Base-by-base conservation (phyloP, 768 basidiomycete genomes). In the Trichaptum fuscoviolaceum region DNA sequence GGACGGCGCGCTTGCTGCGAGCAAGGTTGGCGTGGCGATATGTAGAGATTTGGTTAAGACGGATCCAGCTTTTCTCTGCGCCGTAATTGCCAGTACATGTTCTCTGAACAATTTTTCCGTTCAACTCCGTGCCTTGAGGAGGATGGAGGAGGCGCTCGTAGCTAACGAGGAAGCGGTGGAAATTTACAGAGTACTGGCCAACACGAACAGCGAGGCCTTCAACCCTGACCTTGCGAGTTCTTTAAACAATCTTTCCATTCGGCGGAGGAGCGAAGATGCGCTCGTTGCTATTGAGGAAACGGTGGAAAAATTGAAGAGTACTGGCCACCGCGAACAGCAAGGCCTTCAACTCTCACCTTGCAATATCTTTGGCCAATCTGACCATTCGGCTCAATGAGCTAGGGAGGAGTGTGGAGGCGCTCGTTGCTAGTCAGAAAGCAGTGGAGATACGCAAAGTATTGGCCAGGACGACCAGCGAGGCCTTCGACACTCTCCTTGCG, bases 1-100 rank as follows among this genome's bases (percentile, higher is more conserved):
- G 59, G 64, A 65, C 23, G 64, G 65, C 23, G 69, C 69, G 1
- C 35, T 69, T 25, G 64, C 34, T 10, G 64, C 69, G 15, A 57
- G 59, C 36, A 18, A 3, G 24, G 65, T 64, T 25, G 35, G 4
- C 2, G 60, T 62, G 23, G 65, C 26, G 3, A 26, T 66, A 12
- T 62, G 35, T 24, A 24, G 65, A 26, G 8, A 2, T 3, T 8
- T 30, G 30, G 30, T 30, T 30, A 8, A 30, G 30, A 30, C 30
- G 30, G 8, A 30, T 30, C 30, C 8, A 30, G n/a, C n/a, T n/a
- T n/a, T n/a, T n/a, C n/a, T n/a, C 20, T 7, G 8, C 26, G 1
- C 24, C 63, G 59, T 2, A 7, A 64, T 69, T 57, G 68, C 69
- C 1, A 3, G n/a, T n/a, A n/a, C n/a, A n/a, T 60, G 3, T 1